Conservation (phyloP, 2,329 filamentous ascomycete species). For the Phoma sp. region DNA sequence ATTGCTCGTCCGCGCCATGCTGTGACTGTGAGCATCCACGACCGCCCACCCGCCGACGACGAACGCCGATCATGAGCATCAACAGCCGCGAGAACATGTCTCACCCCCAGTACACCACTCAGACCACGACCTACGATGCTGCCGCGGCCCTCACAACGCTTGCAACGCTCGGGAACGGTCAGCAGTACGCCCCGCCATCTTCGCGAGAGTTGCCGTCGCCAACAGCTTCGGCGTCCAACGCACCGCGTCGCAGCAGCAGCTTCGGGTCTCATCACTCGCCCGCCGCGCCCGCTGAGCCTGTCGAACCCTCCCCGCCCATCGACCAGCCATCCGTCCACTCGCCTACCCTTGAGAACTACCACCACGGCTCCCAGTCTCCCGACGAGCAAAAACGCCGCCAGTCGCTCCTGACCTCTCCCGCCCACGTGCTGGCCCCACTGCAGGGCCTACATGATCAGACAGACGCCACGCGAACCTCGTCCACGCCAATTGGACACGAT, state of each 20-base stretch:
- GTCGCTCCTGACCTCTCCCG: conserved; percentile 42
- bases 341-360: conserved; percentile 56
- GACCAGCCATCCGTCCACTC: conserved; percentile 46
- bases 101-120: conserved; percentile 9
- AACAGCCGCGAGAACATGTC: conserved; percentile 16
- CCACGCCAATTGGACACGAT: conserved; percentile 30
- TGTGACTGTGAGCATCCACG: neutral
- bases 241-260: conserved; percentile 44
- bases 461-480: neutral
- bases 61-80: conserved; percentile 37
- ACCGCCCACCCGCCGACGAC: neutral
- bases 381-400: conserved; percentile 50
- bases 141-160: conserved; percentile 49
- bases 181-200: conserved; percentile 35
- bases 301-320: conserved; percentile 49
- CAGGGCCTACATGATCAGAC: conserved; percentile 38
- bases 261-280: conserved; percentile 40
- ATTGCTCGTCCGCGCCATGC: neutral
- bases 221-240: conserved; percentile 27
- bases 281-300: conserved; percentile 44
- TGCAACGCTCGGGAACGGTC: conserved; percentile 40
- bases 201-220: conserved; percentile 41
- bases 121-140: conserved; percentile 45
- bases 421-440: conserved; percentile 50
- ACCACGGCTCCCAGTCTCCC: conserved; percentile 53